These are phyloP conservation scores for Xanthoconium separans DNA, from an alignment of 1,284 basidiomycete genomes.

Conservation along the genomic window DNA sequence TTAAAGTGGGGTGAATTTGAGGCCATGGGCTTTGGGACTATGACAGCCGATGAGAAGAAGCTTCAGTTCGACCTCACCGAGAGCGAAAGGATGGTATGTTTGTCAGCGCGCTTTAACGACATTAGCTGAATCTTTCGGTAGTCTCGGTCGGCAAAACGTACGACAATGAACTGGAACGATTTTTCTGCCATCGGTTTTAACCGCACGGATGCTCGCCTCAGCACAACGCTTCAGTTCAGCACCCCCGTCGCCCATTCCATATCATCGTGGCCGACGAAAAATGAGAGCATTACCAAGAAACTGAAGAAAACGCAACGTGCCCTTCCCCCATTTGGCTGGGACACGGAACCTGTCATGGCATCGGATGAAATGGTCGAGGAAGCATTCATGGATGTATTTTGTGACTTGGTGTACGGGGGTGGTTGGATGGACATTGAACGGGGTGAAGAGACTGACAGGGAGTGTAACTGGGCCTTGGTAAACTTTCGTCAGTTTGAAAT, in stretches of 20 bases:
- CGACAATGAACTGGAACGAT: slow-evolving; percentile 84
- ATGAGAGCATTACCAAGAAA: slow-evolving; percentile 70
- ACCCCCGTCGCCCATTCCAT: slow-evolving; percentile 65
- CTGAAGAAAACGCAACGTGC: slow-evolving; percentile 81
- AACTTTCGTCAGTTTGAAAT: slow-evolving; percentile 31
- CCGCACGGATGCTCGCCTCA: slow-evolving; percentile 70
- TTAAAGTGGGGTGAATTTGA: slow-evolving; percentile 90
- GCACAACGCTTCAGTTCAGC: slow-evolving; percentile 79
- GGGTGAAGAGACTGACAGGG: slow-evolving; percentile 72
- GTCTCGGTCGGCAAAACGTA: slow-evolving; percentile 69
- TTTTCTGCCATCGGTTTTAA: slow-evolving; percentile 81
- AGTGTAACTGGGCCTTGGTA: slow-evolving; percentile 91
- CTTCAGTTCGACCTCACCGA: slow-evolving; percentile 87
- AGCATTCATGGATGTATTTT: slow-evolving; percentile 84
- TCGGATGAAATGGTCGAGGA: slow-evolving; percentile 79
- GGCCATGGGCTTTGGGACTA: slow-evolving; percentile 68
- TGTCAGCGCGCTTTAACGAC: neutral
- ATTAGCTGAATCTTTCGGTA: slow-evolving; percentile 30
- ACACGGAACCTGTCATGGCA: slow-evolving; percentile 76
- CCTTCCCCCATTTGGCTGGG: slow-evolving; percentile 80
- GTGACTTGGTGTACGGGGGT: slow-evolving; percentile 78
- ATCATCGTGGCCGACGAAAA: slow-evolving; percentile 69
- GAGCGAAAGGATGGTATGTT: slow-evolving; percentile 72
- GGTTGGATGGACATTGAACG: slow-evolving; percentile 77
- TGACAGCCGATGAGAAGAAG: slow-evolving; percentile 57